Evolutionary conservation across 2,329 filamentous ascomycete genomes (phyloP).

Genomic region (Paramyrothecium roridum): DNA sequence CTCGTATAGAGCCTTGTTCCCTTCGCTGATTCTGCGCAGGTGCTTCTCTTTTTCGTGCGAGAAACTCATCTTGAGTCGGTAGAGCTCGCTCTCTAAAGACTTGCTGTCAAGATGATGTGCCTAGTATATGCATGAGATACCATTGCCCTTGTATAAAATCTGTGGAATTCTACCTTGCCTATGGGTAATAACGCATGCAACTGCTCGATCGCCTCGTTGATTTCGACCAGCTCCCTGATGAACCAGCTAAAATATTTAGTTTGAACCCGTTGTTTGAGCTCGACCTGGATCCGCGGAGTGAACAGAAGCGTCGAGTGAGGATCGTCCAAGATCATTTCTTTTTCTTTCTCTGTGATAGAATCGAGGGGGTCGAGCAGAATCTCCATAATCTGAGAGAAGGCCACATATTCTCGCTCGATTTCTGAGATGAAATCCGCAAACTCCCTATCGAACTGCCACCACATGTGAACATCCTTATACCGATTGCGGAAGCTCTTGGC

Average conservation of each 20-base stretch:
- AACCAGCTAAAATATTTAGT: conserved; percentile 3
- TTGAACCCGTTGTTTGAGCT: conserved; percentile 1
- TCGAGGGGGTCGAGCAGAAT: conserved; percentile 1
- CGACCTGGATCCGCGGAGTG: neutral
- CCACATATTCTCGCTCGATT: conserved; percentile 1
- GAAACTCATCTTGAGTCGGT: neutral
- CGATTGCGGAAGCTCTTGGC: neutral
- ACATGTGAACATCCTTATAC: neutral
- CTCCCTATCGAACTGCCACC: conserved; percentile 6
- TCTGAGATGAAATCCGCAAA: conserved; percentile 5
- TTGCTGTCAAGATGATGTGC: neutral
- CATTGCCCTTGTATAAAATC: neutral
- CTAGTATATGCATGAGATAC: neutral
- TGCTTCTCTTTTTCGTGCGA: neutral
- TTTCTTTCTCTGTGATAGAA: neutral
- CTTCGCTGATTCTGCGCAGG: neutral
- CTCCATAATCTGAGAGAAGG: conserved; percentile 2
- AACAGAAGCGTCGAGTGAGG: neutral
- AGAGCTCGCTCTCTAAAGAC: neutral
- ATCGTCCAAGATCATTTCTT: neutral
- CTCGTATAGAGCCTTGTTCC: neutral
- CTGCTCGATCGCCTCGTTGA: neutral
- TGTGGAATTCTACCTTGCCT: neutral
- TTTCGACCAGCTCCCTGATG: neutral
- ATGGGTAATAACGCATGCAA: neutral